Evolutionary conservation across 306 rosid genomes (phyloP), one percentile per base, ranked within the genome.

Genomic region (Notholithocarpus densiflorus): DNA sequence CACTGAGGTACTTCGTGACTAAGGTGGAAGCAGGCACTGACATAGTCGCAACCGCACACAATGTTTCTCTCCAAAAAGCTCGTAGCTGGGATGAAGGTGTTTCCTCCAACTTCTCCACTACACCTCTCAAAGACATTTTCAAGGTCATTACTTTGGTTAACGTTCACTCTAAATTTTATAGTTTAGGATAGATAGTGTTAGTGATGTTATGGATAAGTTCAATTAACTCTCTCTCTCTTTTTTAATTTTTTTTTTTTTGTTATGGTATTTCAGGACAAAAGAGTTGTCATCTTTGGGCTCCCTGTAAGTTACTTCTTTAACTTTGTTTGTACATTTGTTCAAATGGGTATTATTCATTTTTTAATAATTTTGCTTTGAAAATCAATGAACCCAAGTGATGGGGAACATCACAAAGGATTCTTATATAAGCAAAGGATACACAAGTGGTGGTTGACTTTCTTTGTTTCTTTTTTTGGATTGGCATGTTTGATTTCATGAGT

Each of bases 41-140:
- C 85, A 24, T 95, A 56, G 80, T 94, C 84, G 84, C 96, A 18
- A 88, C 92, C 29, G 92, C 94, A 51, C 86, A 96, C 37, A 78
- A 83, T 73, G 93, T 86, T 85, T 82, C 97, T 80, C 94, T 94
- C 86, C 98, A 91, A 87, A 95, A 91, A 77, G 98, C 98, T 86
- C 95, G 97, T 54, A 78, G 80, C 75, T 95, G 97, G 97, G 98
- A 95, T 65, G 97, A 95, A 68, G 98, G 97, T 18, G 87, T 95
- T 81, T 85, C 94, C 73, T 89, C 98, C 72, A 87, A 91, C 1
- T 95, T 95, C 89, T 77, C 96, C 85, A 87, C 98, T 27, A 91
- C 95, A 74, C 92, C 98, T 69, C 81, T 95, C 81, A 86, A 82
- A 60, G 86, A 95, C 73, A 89, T 95, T 75, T 95, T 95, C 88